Evolutionary conservation across 139 green algal genomes (phyloP).

Genomic region (Haematococcus sp.): DNA sequence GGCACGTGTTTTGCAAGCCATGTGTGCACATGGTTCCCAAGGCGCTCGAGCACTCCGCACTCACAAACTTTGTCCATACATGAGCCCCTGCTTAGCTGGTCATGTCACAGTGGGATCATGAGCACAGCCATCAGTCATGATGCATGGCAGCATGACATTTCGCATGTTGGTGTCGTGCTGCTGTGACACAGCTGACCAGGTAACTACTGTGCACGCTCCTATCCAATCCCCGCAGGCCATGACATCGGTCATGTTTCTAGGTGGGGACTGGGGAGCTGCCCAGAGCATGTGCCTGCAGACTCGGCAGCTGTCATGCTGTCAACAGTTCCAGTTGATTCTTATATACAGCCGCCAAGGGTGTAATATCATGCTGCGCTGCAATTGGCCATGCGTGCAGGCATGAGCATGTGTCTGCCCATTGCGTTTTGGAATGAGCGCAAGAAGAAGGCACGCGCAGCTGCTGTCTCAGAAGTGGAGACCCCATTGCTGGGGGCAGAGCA

Average conservation of each 20-base stretch:
- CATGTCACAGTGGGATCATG: background rate
- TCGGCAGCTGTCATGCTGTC: too few relatives aligned
- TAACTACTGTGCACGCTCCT: background rate
- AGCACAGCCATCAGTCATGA: background rate
- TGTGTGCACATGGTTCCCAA: too few relatives aligned
- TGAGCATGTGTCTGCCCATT: slow-evolving; percentile 61
- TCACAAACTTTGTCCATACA: background rate
- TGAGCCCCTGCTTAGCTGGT: background rate
- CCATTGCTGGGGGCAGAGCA: slow-evolving; percentile 29
- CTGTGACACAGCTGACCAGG: too few relatives aligned
- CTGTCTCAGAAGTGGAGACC: slow-evolving; percentile 10
- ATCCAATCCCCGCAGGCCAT: slow-evolving; percentile 18
- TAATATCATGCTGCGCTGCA: background rate
- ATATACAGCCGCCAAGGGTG: background rate
- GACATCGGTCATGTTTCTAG: slow-evolving; percentile 56
- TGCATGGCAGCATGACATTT: background rate
- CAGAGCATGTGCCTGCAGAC: slow-evolving; percentile 15
- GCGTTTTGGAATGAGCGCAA: slow-evolving; percentile 50
- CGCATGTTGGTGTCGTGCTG: too few relatives aligned
- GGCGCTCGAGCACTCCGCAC: background rate
- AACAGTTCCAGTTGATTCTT: background rate
- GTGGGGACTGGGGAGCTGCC: slow-evolving; percentile 13
- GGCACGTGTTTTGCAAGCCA: background rate
- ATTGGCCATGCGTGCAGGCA: slow-evolving; percentile 31
- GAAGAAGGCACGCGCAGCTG: slow-evolving; percentile 11